A percentile compares a stretch with the other conserved stretches of the same genome.
These are phyloP conservation scores for Tolypocladium endophyticum DNA, from an alignment of 2,329 filamentous ascomycete species.

Conservation along the genomic window DNA sequence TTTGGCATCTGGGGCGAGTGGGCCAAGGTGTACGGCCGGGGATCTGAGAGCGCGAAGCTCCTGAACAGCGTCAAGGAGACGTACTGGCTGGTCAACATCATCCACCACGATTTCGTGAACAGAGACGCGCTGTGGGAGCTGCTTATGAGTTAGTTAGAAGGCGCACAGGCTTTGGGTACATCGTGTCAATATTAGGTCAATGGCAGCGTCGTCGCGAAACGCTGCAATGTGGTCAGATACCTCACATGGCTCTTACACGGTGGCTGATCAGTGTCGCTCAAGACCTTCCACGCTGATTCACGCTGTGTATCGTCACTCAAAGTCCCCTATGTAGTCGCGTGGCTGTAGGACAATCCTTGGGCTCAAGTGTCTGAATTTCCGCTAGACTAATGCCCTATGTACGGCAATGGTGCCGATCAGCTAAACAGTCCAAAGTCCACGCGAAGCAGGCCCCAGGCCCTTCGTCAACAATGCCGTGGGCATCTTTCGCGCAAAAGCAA, in stretches of 20 bases:
- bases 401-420: neutral
- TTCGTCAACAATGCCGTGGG: neutral
- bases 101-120: conserved; percentile 69
- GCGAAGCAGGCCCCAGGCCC: neutral
- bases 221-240: neutral
- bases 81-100: conserved; percentile 83
- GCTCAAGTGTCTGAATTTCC: neutral
- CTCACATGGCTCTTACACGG: neutral
- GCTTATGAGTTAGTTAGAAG: conserved; percentile 29
- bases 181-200: neutral
- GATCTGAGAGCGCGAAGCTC: conserved; percentile 59
- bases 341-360: neutral
- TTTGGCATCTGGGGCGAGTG: conserved; percentile 94
- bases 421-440: neutral
- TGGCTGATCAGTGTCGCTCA: neutral
- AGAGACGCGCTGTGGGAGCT: conserved; percentile 63
- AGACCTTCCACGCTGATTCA: neutral
- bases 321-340: neutral
- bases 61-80: conserved; percentile 58
- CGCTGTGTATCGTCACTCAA: neutral
- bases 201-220: neutral
- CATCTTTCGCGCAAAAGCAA: neutral
- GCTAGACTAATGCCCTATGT: neutral
- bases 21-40: conserved; percentile 75
- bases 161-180: neutral